Conservation (phyloP, 305 asterid species). For the Ilex paraguariensis region DNA sequence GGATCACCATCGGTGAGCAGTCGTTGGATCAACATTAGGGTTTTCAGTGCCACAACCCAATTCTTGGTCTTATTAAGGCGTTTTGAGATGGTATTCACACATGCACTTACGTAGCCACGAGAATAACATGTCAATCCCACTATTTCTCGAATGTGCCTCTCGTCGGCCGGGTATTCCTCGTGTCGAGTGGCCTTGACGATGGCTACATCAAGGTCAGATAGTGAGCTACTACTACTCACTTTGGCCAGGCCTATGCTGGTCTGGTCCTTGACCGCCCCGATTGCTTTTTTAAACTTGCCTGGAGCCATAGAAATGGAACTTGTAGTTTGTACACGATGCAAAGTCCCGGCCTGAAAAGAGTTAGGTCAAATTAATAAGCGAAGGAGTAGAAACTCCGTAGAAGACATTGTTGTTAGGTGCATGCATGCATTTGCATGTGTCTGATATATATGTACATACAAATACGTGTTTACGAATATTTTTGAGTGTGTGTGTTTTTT, state of each 20-base stretch:
- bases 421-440: too few relatives aligned
- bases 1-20: conserved; percentile 69
- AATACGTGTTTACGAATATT: too few relatives aligned
- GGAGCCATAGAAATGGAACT: conserved; percentile 43
- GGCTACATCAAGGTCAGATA: conserved; percentile 89
- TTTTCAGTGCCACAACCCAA: conserved; percentile 86
- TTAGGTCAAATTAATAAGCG: too few relatives aligned
- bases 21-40: conserved; percentile 82
- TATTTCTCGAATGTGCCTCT: conserved; percentile 69
- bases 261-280: conserved; percentile 87
- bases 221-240: conserved; percentile 59
- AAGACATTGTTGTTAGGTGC: too few relatives aligned
- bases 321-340: neutral
- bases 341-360: too few relatives aligned
- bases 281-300: conserved; percentile 78
- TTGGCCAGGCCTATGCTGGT: conserved; percentile 92
- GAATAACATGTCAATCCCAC: conserved; percentile 68
- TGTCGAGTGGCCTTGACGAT: conserved; percentile 93
- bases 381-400: too few relatives aligned
- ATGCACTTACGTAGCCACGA: conserved; percentile 55
- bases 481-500: too few relatives aligned
- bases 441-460: too few relatives aligned
- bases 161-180: conserved; percentile 89
- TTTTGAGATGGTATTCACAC: conserved; percentile 61
- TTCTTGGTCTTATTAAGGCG: conserved; percentile 83